Base-by-base conservation (phyloP, 2,329 filamentous ascomycete genomes). In the Fusarium sp. region DNA sequence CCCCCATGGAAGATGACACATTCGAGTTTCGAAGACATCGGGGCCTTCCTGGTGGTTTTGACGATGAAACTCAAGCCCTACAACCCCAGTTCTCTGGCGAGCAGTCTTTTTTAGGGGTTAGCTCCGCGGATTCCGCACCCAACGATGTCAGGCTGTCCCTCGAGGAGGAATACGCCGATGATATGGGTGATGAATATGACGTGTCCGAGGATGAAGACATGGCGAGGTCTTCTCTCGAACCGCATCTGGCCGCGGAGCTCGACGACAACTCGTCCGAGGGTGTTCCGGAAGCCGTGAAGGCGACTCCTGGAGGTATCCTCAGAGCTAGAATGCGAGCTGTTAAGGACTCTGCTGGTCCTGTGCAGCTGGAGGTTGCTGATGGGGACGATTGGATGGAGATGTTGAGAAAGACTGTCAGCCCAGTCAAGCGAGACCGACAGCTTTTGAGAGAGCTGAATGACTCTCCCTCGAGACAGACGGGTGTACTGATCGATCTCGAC, bases 351-450 rank as follows among this genome's bases (percentile, higher is more conserved):
- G 86, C 83, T 68, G 89, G 88, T 33, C 90, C 90, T 30, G 80
- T 87, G 30, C 89, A 87, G 73, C 84, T 90, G 59, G 88, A 91
- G 71, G 88, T 92, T 66, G 85, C 89, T 39, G 88, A 89, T 72
- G 93, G 92, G 60, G 93, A 95, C 67, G 93, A 97, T 80, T 99
- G 96, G 96, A 92, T 95, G 75, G 93, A 96, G 76, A 95, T 98
- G 85, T 87, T 99, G 72, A 93, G 95, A 81, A 95, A 95, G 75
- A 98, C 96, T 11, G 94, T 98, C 75, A 97, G 94, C 78, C 95
- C 96, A 11, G 91, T 93, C 79, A 98, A 98, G 85, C 92, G 96
- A 78, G 93, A 98, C 83, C 93, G 95, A 66, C 92, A 91, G 33
- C 85, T 96, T 38, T 86, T 91, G 44, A 87, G 86, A 76, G 87